These are phyloP conservation scores for Pleurotus giganteus DNA, from an alignment of 768 basidiomycete species.

Conservation along the genomic window DNA sequence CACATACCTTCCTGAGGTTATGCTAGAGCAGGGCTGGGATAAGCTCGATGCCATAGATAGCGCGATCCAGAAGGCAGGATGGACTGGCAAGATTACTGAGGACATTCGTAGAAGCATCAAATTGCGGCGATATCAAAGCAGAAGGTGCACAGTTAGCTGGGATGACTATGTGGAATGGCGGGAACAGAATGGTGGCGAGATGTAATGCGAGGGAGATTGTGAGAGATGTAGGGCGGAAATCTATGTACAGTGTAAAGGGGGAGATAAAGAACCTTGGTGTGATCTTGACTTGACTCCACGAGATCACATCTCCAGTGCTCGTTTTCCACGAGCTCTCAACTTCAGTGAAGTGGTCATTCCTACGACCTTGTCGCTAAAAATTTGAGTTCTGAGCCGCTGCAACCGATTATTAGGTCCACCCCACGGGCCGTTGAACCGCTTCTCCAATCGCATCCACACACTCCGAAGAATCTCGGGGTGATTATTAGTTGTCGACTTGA, in stretches of 20 bases:
- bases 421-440: slow-evolving; percentile 46
- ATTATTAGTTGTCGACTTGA: slow-evolving; percentile 53
- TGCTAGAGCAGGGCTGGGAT: slow-evolving; percentile 92
- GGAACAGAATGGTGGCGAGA: slow-evolving; percentile 31
- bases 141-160: slow-evolving; percentile 65
- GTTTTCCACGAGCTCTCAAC: background rate
- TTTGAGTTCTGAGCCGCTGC: slow-evolving; percentile 31
- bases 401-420: slow-evolving; percentile 45
- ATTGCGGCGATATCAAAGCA: slow-evolving; percentile 82
- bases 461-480: slow-evolving; percentile 49
- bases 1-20: slow-evolving; percentile 92
- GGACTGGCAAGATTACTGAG: slow-evolving; percentile 79
- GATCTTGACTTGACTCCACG: background rate
- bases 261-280: background rate
- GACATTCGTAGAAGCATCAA: slow-evolving; percentile 73
- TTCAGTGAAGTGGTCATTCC: background rate
- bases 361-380: slow-evolving; percentile 28
- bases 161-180: slow-evolving; percentile 80
- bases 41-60: slow-evolving; percentile 87
- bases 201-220: background rate
- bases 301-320: background rate
- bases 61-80: slow-evolving; percentile 93
- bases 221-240: background rate
- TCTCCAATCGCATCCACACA: slow-evolving; percentile 57
- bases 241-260: background rate